Percentiles rank a stretch among this genome's conserved stretches.
Conservation (phyloP, 805 yeast genomes). For the Cyberlindnera lachancei region DNA sequence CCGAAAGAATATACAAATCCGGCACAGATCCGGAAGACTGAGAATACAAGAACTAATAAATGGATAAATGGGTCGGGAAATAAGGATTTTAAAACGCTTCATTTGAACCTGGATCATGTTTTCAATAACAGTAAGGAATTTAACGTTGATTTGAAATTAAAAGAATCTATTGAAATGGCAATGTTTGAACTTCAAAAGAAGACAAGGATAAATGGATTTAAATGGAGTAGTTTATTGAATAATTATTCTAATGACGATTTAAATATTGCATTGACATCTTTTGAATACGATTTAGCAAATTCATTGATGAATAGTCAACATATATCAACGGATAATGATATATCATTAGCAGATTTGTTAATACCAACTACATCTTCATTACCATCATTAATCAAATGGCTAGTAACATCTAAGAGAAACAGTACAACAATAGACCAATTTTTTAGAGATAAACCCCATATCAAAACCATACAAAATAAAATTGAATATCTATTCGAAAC, state of each 20-base stretch:
- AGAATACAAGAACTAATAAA: constrained; percentile 1
- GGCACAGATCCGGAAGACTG: too few relatives aligned
- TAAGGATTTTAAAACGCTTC: too few relatives aligned
- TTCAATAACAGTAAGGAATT: not conserved
- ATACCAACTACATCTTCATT: constrained; percentile 1
- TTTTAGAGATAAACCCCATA: not conserved
- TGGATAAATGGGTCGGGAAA: constrained; percentile 1
- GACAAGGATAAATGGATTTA: not conserved
- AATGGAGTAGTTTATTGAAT: constrained; percentile 1
- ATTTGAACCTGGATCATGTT: not conserved
- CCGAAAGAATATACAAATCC: too few relatives aligned
- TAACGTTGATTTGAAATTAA: not conserved
- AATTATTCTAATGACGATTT: too few relatives aligned
- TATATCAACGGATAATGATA: too few relatives aligned
- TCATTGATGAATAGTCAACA: not conserved
- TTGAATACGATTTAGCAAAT: constrained; percentile 7
- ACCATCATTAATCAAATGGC: not conserved
- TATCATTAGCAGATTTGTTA: not conserved
- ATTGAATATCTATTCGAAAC: constrained; percentile 8
- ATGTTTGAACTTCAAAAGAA: constrained; percentile 1
- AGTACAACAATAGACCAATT: not conserved
- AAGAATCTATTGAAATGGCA: constrained; percentile 1
- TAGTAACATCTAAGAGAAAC: not conserved
- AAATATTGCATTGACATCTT: constrained; percentile 1
- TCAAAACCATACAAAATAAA: too few relatives aligned